Conservation (phyloP, 2,329 filamentous ascomycete genomes). For the Bipolaris zeicola region DNA sequence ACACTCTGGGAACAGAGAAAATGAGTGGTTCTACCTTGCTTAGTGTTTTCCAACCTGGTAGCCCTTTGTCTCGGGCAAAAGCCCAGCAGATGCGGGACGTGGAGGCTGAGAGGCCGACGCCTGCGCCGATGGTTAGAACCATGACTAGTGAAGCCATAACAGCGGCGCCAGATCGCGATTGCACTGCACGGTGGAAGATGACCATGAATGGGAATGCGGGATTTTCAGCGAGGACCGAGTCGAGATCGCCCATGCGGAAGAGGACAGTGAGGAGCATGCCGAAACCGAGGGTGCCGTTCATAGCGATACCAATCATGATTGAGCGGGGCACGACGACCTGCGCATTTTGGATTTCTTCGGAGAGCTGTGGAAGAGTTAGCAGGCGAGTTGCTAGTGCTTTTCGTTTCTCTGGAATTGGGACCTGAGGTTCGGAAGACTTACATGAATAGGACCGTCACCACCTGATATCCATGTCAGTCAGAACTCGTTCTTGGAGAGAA, state of each 20-base stretch:
- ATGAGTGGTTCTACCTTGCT: slow-evolving; percentile 16
- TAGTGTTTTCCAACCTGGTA: slow-evolving; percentile 44
- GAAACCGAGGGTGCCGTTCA: slow-evolving; percentile 49
- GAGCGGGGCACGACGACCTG: slow-evolving; percentile 39
- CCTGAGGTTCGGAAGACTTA: slow-evolving; percentile 12
- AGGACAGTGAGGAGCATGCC: slow-evolving; percentile 35
- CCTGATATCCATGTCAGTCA: slow-evolving; percentile 2
- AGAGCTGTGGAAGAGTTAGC: slow-evolving; percentile 27
- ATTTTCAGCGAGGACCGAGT: slow-evolving; percentile 37
- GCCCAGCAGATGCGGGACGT: slow-evolving; percentile 49
- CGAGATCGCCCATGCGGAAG: slow-evolving; percentile 45
- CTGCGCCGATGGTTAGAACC: slow-evolving; percentile 42
- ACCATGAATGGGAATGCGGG: slow-evolving; percentile 56
- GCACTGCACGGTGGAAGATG: slow-evolving; percentile 48
- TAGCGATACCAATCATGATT: slow-evolving; percentile 46
- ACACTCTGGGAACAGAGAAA: no score
- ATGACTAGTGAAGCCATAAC: slow-evolving; percentile 48
- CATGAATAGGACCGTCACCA: slow-evolving; percentile 47
- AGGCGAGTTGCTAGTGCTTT: not conserved
- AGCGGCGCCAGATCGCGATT: slow-evolving; percentile 48
- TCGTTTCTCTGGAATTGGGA: not conserved
- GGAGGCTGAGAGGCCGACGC: slow-evolving; percentile 45
- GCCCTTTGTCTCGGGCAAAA: slow-evolving; percentile 49
- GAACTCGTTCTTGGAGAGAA: not conserved
- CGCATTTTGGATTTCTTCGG: slow-evolving; percentile 42